Conservation (phyloP, 78 protist genomes). For the Mastigamoeba balamuthi region DNA sequence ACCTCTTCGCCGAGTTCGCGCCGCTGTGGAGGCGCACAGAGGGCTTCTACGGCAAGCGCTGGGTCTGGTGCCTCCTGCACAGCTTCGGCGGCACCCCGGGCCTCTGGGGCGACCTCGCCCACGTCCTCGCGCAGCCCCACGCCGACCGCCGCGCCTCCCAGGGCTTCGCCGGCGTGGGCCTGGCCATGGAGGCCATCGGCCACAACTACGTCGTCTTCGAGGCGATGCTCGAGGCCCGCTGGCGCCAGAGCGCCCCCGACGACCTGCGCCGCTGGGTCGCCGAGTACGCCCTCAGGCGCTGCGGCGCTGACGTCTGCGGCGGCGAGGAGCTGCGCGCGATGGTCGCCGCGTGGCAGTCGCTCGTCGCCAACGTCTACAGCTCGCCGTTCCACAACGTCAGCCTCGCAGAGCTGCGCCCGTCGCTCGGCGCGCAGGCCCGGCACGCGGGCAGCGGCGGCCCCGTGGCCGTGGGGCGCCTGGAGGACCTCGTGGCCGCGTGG, state of each 20-base stretch:
- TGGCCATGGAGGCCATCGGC: background rate
- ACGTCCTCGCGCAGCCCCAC: background rate
- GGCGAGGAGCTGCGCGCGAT: too few relatives aligned
- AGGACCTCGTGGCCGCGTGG: too few relatives aligned
- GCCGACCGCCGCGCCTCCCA: background rate
- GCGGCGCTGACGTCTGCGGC: background rate
- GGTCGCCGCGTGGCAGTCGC: background rate
- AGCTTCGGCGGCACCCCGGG: constrained; percentile 38
- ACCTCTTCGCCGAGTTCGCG: constrained; percentile 18
- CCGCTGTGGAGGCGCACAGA: background rate
- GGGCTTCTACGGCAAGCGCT: constrained; percentile 18
- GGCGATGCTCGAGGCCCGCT: background rate
- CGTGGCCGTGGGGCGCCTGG: too few relatives aligned
- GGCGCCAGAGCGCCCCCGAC: background rate
- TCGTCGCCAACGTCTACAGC: background rate
- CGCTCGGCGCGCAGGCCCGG: too few relatives aligned
- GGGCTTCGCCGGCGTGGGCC: background rate
- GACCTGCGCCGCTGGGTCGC: background rate
- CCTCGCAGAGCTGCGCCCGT: too few relatives aligned
- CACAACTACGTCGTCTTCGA: background rate
- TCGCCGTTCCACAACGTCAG: too few relatives aligned
- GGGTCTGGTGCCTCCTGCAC: constrained; percentile 18
- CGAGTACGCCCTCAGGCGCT: constrained; percentile 2
- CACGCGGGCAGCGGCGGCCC: too few relatives aligned
- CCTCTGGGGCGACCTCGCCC: constrained; percentile 8